Percentiles rank a stretch among this genome's conserved stretches.
phyloP scores from a whole-genome alignment of 306 rosid genomes.

The Cicer judaicum region DNA sequence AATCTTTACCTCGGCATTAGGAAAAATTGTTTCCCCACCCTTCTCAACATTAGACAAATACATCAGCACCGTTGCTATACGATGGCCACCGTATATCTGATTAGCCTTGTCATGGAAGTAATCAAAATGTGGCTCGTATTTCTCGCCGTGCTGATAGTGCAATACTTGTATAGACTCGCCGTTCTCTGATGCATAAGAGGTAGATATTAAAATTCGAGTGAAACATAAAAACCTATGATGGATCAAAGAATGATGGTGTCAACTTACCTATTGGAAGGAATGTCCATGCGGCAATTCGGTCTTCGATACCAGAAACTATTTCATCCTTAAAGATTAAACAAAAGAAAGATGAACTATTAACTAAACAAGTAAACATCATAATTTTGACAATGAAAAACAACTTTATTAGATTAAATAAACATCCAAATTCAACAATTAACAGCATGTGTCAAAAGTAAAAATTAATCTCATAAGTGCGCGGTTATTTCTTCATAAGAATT shows the following conservation, averaged over 20 bases:
- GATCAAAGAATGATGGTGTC: constrained; percentile 5
- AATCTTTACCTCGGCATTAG: constrained; percentile 66
- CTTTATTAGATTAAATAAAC: constrained; percentile 8
- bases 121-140: constrained; percentile 92
- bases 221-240: constrained; percentile 28
- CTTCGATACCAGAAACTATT: constrained; percentile 68
- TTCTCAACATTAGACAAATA: constrained; percentile 84
- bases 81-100: constrained; percentile 84
- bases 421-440: constrained; percentile 36
- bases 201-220: background rate
- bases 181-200: constrained; percentile 62
- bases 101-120: constrained; percentile 84
- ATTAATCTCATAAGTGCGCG: constrained; percentile 7
- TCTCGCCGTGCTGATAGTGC: constrained; percentile 86
- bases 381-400: constrained; percentile 38
- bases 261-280: constrained; percentile 80
- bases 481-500: constrained; percentile 12
- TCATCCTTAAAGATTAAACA: constrained; percentile 70
- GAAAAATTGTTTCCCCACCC: constrained; percentile 97
- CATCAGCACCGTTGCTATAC: constrained; percentile 91
- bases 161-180: constrained; percentile 89
- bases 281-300: constrained; percentile 88
- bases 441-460: constrained; percentile 27
- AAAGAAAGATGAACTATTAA: constrained; percentile 45
- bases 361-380: constrained; percentile 5